phyloP scores from a whole-genome alignment of 495 filamentous ascomycete genomes.

The Terfezia claveryi region DNA sequence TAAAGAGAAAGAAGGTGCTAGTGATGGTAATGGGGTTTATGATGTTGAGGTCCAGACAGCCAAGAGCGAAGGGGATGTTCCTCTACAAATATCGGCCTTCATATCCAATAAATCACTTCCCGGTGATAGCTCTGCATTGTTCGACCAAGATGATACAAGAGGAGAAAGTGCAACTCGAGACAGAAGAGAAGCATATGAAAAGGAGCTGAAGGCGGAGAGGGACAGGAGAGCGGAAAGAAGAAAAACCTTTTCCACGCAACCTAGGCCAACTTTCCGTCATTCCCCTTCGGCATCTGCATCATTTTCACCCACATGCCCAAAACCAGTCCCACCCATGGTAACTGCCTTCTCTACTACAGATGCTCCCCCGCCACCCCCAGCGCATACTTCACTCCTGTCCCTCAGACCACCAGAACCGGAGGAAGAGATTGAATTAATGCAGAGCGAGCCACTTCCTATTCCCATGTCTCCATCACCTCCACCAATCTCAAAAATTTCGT shows the following conservation, averaged over 20 bases:
- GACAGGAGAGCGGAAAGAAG: neutral
- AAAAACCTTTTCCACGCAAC: neutral
- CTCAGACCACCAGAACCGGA: neutral
- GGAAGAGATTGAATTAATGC: neutral
- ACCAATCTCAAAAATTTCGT: neutral
- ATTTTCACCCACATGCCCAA: neutral
- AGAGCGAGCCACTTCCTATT: neutral
- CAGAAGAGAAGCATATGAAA: neutral
- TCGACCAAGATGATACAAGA: neutral
- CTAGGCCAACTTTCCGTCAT: neutral
- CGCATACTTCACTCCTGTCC: neutral
- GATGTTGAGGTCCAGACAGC: neutral
- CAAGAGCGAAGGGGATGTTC: neutral
- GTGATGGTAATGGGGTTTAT: neutral
- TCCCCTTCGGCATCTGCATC: neutral
- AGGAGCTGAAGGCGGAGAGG: neutral
- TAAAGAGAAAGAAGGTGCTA: neutral
- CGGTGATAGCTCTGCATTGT: neutral
- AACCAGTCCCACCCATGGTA: neutral
- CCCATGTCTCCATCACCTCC: neutral
- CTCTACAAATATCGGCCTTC: neutral
- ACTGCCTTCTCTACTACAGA: neutral
- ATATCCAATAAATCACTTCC: neutral
- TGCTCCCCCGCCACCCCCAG: neutral
- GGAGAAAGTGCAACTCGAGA: neutral